These are phyloP conservation scores for Solanum chacoense DNA, from an alignment of 305 asterid species.

Conservation along the genomic window DNA sequence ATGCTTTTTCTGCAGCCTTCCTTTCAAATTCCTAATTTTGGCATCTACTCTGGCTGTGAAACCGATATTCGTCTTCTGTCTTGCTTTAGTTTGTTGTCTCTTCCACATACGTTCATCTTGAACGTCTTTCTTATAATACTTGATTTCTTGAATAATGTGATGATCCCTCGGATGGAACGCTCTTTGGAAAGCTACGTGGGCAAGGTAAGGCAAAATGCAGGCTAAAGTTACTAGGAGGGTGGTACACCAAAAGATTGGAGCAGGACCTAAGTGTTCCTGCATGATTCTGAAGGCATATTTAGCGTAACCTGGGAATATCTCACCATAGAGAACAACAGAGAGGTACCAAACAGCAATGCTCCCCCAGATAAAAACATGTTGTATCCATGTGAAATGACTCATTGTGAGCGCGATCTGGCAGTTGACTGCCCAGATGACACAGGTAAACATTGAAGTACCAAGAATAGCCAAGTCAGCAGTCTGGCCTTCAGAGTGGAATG, in stretches of 20 bases:
- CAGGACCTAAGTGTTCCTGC: constrained; percentile 48
- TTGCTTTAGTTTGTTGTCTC: constrained; percentile 52
- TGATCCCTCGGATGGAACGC: constrained; percentile 64
- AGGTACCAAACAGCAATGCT: constrained; percentile 63
- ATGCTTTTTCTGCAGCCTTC: constrained; percentile 41
- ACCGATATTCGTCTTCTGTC: constrained; percentile 58
- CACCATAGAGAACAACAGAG: constrained; percentile 39
- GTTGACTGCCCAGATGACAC: constrained; percentile 74
- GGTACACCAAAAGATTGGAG: constrained; percentile 62
- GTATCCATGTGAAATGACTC: constrained; percentile 77
- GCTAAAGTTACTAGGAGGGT: constrained; percentile 46
- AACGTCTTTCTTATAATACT: constrained; percentile 45
- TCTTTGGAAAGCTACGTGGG: constrained; percentile 50
- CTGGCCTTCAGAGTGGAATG: constrained; percentile 62
- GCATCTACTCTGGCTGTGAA: constrained; percentile 78
- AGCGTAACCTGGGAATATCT: constrained; percentile 17
- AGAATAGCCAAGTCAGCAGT: constrained; percentile 61
- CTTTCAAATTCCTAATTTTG: constrained; percentile 52
- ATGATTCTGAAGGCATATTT: constrained; percentile 36
- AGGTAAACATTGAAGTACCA: constrained; percentile 76
- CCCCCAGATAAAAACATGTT: constrained; percentile 51
- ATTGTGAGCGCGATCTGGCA: constrained; percentile 66
- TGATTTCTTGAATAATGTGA: constrained; percentile 77
- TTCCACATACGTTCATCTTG: constrained; percentile 73
- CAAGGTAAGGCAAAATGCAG: constrained; percentile 64